A percentile compares a stretch with the other conserved stretches of the same genome.
These are phyloP conservation scores for Glaciozyma martinii DNA, from an alignment of 768 basidiomycete species.

Conservation along the genomic window DNA sequence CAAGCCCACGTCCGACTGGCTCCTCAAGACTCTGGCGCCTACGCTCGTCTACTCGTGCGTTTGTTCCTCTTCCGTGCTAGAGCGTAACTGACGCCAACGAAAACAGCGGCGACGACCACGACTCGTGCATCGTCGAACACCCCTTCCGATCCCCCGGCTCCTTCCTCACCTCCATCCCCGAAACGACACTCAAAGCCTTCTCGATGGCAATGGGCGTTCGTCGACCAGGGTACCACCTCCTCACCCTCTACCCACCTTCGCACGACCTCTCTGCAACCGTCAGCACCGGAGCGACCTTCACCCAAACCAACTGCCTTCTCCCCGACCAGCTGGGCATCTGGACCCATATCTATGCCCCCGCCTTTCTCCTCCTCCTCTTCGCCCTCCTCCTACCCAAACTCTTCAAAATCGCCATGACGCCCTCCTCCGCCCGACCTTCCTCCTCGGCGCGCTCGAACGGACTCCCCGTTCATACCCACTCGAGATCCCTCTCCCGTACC, in stretches of 20 bases:
- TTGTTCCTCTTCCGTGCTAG: constrained; percentile 38
- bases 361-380: constrained; percentile 43
- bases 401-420: neutral
- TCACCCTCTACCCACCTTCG: constrained; percentile 51
- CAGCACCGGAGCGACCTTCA: constrained; percentile 6
- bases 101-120: constrained; percentile 77
- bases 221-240: constrained; percentile 77
- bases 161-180: constrained; percentile 37
- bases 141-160: constrained; percentile 34
- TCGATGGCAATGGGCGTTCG: constrained; percentile 77
- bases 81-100: constrained; percentile 37
- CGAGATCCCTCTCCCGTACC: neutral
- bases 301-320: constrained; percentile 51
- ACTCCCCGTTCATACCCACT: constrained; percentile 14
- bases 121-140: constrained; percentile 69
- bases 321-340: constrained; percentile 80
- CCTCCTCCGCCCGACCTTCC: neutral
- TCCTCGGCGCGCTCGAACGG: constrained; percentile 22
- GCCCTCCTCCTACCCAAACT: constrained; percentile 28
- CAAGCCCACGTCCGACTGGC: constrained; percentile 54
- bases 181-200: constrained; percentile 80
- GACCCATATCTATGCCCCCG: constrained; percentile 48
- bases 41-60: constrained; percentile 56
- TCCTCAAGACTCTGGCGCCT: constrained; percentile 59
- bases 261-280: neutral